These are phyloP conservation scores for Chaetomium tenue DNA, from an alignment of 495 filamentous ascomycete species.

Conservation along the genomic window DNA sequence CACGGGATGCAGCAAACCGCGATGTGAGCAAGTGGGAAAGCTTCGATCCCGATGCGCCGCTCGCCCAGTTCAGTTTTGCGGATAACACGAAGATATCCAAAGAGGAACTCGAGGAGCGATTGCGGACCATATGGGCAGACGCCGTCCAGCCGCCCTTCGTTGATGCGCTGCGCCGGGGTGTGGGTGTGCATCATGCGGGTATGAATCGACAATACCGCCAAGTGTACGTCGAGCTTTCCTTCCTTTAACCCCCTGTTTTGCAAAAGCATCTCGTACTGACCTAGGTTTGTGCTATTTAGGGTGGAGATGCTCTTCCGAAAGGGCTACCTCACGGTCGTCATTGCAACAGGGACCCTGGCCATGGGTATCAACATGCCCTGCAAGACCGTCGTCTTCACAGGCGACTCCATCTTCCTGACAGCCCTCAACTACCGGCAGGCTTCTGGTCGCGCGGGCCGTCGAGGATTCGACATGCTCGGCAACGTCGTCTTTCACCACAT, in stretches of 20 bases:
- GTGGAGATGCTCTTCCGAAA: slow-evolving; percentile 73
- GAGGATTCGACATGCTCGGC: slow-evolving; percentile 75
- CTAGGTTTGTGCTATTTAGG: slow-evolving; percentile 4
- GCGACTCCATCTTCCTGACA: slow-evolving; percentile 68
- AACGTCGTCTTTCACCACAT: slow-evolving; percentile 76
- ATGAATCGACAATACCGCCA: slow-evolving; percentile 76
- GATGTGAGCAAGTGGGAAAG: slow-evolving; percentile 55
- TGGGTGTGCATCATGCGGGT: slow-evolving; percentile 75
- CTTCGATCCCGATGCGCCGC: slow-evolving; percentile 64
- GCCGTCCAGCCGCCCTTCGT: slow-evolving; percentile 50
- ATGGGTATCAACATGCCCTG: slow-evolving; percentile 86
- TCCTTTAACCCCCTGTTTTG: neutral
- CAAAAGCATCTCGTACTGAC: slow-evolving; percentile 26
- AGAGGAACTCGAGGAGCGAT: slow-evolving; percentile 54
- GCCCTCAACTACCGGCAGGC: slow-evolving; percentile 74
- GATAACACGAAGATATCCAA: slow-evolving; percentile 52
- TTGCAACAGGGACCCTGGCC: slow-evolving; percentile 73
- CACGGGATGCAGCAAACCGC: slow-evolving; percentile 31
- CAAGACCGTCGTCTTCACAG: slow-evolving; percentile 74
- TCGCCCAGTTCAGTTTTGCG: slow-evolving; percentile 64
- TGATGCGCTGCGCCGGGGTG: slow-evolving; percentile 58
- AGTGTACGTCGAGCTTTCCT: slow-evolving; percentile 24
- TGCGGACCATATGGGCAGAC: slow-evolving; percentile 45
- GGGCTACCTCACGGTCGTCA: slow-evolving; percentile 67
- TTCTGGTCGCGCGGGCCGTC: slow-evolving; percentile 72